Evolutionary conservation across 1,284 basidiomycete genomes (phyloP).

Genomic region (Phellopilus nigrolimitatus): DNA sequence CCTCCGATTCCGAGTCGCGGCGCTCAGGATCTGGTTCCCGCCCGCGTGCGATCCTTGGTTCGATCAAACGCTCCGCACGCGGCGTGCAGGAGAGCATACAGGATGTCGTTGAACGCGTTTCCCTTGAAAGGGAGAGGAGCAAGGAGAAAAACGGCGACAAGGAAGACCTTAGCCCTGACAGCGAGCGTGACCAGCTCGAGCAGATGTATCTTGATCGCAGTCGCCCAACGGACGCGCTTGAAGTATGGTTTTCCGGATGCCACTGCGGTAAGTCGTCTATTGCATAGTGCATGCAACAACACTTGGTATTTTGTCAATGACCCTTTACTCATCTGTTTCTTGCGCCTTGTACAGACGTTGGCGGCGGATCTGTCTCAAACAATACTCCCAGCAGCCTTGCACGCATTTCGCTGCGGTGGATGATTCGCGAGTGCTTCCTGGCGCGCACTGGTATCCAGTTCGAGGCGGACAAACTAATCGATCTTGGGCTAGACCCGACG

Average conservation of each 20-base stretch:
- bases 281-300: background rate
- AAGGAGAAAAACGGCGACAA: background rate
- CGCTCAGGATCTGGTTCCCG: conserved; percentile 8
- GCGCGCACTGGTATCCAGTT: conserved; percentile 36
- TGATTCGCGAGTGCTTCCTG: conserved; percentile 40
- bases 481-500: conserved; percentile 15
- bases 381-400: conserved; percentile 32
- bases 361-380: conserved; percentile 37
- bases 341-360: conserved; percentile 28
- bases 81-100: conserved; percentile 3
- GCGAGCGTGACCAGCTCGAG: conserved; percentile 17
- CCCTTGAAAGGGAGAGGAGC: conserved; percentile 6
- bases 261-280: conserved; percentile 23
- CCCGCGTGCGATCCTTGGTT: conserved; percentile 11
- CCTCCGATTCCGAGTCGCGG: background rate
- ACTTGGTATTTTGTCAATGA: background rate
- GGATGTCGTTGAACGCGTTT: conserved; percentile 14
- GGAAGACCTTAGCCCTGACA: conserved; percentile 15
- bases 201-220: conserved; percentile 18
- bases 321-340: background rate
- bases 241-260: conserved; percentile 30
- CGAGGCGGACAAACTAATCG: conserved; percentile 23
- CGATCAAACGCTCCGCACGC: conserved; percentile 12
- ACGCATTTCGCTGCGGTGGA: conserved; percentile 44
- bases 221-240: conserved; percentile 24